A percentile compares a stretch with the other conserved stretches of the same genome.
These are phyloP conservation scores for Thoreauomyces humboldtii DNA, from an alignment of 192 early-diverging fungal species.

Conservation along the genomic window DNA sequence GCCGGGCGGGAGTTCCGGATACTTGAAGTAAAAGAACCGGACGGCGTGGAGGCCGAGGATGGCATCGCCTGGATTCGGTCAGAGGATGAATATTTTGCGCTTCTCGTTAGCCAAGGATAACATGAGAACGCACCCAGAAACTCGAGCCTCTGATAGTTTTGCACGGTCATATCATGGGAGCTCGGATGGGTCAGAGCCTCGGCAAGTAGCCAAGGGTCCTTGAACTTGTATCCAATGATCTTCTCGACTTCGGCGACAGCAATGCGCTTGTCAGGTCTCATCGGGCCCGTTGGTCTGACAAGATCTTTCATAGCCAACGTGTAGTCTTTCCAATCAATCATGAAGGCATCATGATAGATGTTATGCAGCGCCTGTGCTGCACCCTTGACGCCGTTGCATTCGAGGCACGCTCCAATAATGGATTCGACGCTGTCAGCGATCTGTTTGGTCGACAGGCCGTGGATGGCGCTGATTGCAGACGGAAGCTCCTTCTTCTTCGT, in stretches of 20 bases:
- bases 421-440: conserved; percentile 87
- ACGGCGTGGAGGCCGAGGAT: conserved; percentile 44
- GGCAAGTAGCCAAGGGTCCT: conserved; percentile 57
- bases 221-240: conserved; percentile 66
- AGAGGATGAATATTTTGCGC: not conserved
- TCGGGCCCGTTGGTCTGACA: not conserved
- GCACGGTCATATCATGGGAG: conserved; percentile 31
- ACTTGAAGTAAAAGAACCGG: conserved; percentile 67
- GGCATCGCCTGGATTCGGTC: conserved; percentile 50
- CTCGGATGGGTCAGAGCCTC: conserved; percentile 90
- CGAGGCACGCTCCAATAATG: conserved; percentile 71
- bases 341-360: conserved; percentile 29
- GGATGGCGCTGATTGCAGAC: not conserved
- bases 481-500: not conserved
- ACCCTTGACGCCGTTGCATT: conserved; percentile 43
- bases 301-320: not conserved
- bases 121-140: conserved; percentile 84
- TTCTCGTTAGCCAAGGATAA: no score
- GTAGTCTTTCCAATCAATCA: conserved; percentile 29
- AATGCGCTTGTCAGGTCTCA: not conserved
- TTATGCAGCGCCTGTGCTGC: conserved; percentile 31
- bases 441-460: conserved; percentile 73
- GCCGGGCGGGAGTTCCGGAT: conserved; percentile 68
- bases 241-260: conserved; percentile 2
- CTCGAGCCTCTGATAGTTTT: conserved; percentile 84